Conservation (phyloP, 2,329 filamentous ascomycete species). For the Xylaria sp. region DNA sequence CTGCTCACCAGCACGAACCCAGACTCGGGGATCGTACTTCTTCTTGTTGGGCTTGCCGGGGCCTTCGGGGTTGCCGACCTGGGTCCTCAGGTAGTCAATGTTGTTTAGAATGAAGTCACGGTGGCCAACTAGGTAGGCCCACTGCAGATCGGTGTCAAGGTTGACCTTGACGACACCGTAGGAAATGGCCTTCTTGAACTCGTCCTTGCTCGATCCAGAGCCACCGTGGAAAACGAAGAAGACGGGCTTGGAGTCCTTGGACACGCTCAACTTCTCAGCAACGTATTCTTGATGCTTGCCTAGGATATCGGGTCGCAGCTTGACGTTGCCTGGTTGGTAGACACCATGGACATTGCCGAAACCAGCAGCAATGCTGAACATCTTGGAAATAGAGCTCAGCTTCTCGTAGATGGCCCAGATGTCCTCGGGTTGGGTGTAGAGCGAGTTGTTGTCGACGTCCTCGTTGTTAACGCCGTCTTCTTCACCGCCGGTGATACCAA, state of each 20-base stretch:
- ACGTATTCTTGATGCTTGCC: slow-evolving; percentile 95
- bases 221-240: slow-evolving; percentile 99
- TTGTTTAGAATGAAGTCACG: slow-evolving; percentile 93
- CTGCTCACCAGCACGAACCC: slow-evolving; percentile 97
- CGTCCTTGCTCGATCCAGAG: slow-evolving; percentile 86
- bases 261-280: slow-evolving; percentile 71
- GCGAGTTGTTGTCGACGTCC: slow-evolving; percentile 89
- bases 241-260: slow-evolving; percentile 84
- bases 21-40: slow-evolving; percentile 85
- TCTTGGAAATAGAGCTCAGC: slow-evolving; percentile 83
- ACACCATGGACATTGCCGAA: slow-evolving; percentile 99
- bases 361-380: slow-evolving; percentile 97
- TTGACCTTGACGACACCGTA: slow-evolving; percentile 99
- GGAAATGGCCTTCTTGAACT: slow-evolving; percentile 86
- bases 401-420: slow-evolving; percentile 91
- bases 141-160: slow-evolving; percentile 97
- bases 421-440: slow-evolving; percentile 98
- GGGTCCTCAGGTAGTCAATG: slow-evolving; percentile 87
- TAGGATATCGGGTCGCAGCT: slow-evolving; percentile 93
- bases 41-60: slow-evolving; percentile 99
- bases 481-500: slow-evolving; percentile 95
- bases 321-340: slow-evolving; percentile 98
- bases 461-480: slow-evolving; percentile 99
- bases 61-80: slow-evolving; percentile 95
- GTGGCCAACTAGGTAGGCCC: slow-evolving; percentile 89